Percentiles rank a stretch among this genome's conserved stretches.
phyloP scores from a whole-genome alignment of 495 filamentous ascomycete species.

The Penicillium atrosanguineum region DNA sequence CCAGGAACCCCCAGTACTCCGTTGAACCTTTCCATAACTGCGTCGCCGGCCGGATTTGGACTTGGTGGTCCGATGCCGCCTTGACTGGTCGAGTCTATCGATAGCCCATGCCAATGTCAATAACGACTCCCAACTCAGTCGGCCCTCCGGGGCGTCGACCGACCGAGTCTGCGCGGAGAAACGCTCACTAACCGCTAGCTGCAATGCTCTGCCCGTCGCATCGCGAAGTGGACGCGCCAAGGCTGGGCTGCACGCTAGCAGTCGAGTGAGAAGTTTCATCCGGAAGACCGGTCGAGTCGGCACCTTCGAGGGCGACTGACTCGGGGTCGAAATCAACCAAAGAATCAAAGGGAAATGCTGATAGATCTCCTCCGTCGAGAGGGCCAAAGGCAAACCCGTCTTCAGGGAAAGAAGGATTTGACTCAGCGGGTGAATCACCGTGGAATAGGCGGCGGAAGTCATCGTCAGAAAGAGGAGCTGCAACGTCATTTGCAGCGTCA shows the following conservation, averaged over 20 bases:
- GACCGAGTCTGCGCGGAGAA: slow-evolving; percentile 31
- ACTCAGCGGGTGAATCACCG: slow-evolving; percentile 64
- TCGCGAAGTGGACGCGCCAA: slow-evolving; percentile 87
- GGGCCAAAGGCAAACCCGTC: slow-evolving; percentile 70
- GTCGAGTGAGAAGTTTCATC: slow-evolving; percentile 54
- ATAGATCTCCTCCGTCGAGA: slow-evolving; percentile 53
- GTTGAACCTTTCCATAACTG: slow-evolving; percentile 32
- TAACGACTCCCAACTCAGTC: slow-evolving; percentile 45
- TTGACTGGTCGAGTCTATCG: slow-evolving; percentile 40
- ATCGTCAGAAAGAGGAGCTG: slow-evolving; percentile 62
- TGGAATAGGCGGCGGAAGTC: slow-evolving; percentile 67
- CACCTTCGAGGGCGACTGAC: slow-evolving; percentile 46
- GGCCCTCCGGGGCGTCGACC: slow-evolving; percentile 32
- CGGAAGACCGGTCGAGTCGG: slow-evolving; percentile 53
- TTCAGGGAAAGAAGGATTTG: slow-evolving; percentile 75
- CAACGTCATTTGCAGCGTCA: slow-evolving; percentile 41
- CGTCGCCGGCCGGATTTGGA: slow-evolving; percentile 38
- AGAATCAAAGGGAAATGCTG: slow-evolving; percentile 78
- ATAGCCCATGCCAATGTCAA: slow-evolving; percentile 48
- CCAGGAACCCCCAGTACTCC: slow-evolving; percentile 41
- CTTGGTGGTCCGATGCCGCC: slow-evolving; percentile 22
- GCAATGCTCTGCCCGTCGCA: slow-evolving; percentile 90
- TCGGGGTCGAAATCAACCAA: slow-evolving; percentile 77
- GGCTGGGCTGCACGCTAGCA: slow-evolving; percentile 80
- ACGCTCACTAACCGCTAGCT: slow-evolving; percentile 50